These are phyloP conservation scores for Yarrowia sp. DNA, from an alignment of 805 yeast species.

Conservation along the genomic window DNA sequence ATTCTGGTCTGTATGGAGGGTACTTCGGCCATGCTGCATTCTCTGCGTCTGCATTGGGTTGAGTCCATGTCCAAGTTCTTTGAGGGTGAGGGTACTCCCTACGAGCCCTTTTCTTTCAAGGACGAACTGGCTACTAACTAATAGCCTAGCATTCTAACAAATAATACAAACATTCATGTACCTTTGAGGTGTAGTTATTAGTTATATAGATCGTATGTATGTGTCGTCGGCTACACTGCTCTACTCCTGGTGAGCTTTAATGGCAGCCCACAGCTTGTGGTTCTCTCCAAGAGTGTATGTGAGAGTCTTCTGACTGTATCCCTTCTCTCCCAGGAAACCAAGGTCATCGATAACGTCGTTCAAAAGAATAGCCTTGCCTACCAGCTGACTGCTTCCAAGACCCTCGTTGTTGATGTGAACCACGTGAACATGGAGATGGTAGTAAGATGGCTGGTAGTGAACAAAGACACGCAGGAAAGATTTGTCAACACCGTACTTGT, in stretches of 20 bases:
- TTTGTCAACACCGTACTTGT: slow-evolving; percentile 56
- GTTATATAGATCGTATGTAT: not conserved
- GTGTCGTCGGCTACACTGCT: too few relatives aligned
- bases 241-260: not conserved
- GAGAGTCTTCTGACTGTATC: slow-evolving; percentile 64
- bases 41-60: slow-evolving; percentile 99
- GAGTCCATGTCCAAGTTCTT: slow-evolving; percentile 98
- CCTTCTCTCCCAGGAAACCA: slow-evolving; percentile 59
- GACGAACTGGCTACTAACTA: slow-evolving; percentile 27
- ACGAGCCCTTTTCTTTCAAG: slow-evolving; percentile 82
- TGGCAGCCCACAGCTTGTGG: slow-evolving; percentile 70
- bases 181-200: not conserved
- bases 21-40: slow-evolving; percentile 97
- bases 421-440: slow-evolving; percentile 92
- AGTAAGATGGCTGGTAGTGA: slow-evolving; percentile 94
- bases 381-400: slow-evolving; percentile 56
- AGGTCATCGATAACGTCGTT: slow-evolving; percentile 83
- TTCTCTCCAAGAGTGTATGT: slow-evolving; percentile 76
- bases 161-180: slow-evolving; percentile 17
- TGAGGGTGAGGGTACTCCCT: slow-evolving; percentile 94
- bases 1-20: slow-evolving; percentile 98
- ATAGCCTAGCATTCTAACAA: slow-evolving; percentile 33
- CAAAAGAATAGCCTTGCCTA: slow-evolving; percentile 81
- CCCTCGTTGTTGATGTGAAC: slow-evolving; percentile 74
- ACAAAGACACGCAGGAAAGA: slow-evolving; percentile 78